phyloP scores from a whole-genome alignment of 495 filamentous ascomycete species.

The Penicillium antarcticum region DNA sequence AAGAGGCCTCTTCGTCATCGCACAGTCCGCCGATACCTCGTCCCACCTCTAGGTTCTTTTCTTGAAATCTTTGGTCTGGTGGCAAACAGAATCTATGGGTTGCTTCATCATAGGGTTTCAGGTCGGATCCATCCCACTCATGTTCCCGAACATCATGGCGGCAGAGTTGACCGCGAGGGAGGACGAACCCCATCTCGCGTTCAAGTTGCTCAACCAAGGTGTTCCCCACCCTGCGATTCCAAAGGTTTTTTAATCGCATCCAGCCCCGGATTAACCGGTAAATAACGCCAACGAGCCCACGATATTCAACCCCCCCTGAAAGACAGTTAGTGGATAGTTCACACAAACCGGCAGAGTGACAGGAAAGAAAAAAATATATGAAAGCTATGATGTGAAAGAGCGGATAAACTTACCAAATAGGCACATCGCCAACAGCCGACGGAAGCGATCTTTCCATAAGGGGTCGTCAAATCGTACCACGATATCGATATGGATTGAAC shows the following conservation, averaged over 20 bases:
- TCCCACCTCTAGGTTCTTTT: not conserved
- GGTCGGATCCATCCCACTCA: conserved; percentile 32
- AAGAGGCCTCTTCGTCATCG: conserved; percentile 25
- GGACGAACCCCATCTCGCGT: conserved; percentile 17
- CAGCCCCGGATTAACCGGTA: conserved; percentile 38
- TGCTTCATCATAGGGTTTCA: conserved; percentile 22
- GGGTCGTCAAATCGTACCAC: conserved; percentile 21
- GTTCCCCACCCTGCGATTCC: conserved; percentile 14
- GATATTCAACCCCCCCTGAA: conserved; percentile 14
- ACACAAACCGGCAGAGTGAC: not conserved
- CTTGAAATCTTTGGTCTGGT: conserved; percentile 14
- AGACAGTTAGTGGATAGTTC: not conserved
- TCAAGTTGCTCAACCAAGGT: conserved; percentile 23
- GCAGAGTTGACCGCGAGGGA: conserved; percentile 11
- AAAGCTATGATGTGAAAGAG: not conserved
- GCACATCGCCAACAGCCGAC: conserved; percentile 32
- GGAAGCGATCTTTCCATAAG: conserved; percentile 33
- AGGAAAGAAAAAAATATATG: not conserved
- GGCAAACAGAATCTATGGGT: conserved; percentile 14
- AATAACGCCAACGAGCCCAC: conserved; percentile 25
- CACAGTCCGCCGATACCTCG: conserved; percentile 13
- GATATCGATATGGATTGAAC: conserved; percentile 18
- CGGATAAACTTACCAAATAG: conserved; percentile 26
- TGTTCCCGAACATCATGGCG: conserved; percentile 33
- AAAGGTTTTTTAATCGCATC: conserved; percentile 14